phyloP scores from a whole-genome alignment of 208 protist species.

The Trypanosoma lewisi region DNA sequence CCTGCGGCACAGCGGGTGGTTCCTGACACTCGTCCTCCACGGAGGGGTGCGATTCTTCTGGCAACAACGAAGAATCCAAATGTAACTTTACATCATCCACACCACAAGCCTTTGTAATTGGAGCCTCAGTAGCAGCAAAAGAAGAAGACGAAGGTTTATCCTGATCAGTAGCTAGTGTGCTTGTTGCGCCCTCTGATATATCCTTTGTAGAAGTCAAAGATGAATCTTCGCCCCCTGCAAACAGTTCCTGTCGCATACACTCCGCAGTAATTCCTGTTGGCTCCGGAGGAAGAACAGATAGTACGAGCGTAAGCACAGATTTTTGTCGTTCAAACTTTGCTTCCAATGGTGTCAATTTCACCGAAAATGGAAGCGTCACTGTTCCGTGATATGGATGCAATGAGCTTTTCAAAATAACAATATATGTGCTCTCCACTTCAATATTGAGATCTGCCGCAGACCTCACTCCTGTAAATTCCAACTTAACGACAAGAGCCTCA shows the following conservation, averaged over 20 bases:
- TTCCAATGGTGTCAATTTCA: constrained; percentile 51
- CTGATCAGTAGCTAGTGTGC: too few species aligned
- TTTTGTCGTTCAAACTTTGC: constrained; percentile 65
- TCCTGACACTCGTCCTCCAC: background rate
- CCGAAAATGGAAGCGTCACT: constrained; percentile 75
- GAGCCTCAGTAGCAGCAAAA: background rate
- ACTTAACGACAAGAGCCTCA: constrained; percentile 71
- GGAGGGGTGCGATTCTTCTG: background rate
- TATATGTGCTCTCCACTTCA: constrained; percentile 46
- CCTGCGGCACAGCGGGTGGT: constrained; percentile 6
- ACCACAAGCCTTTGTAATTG: background rate
- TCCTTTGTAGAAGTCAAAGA: too few species aligned
- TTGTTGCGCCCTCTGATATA: too few species aligned
- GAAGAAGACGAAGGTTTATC: too few species aligned
- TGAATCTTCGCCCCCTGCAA: background rate
- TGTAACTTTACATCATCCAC: background rate
- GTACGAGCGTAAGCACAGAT: constrained; percentile 60
- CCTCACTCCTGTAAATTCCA: constrained; percentile 57
- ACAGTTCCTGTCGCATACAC: constrained; percentile 38
- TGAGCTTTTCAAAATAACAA: constrained; percentile 49
- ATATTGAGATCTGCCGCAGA: constrained; percentile 61
- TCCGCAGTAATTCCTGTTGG: constrained; percentile 32
- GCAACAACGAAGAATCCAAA: background rate
- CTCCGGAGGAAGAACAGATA: constrained; percentile 67
- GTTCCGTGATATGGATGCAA: constrained; percentile 52